Base-by-base conservation (phyloP, 768 basidiomycete genomes). In the Tulasnella sp. region DNA sequence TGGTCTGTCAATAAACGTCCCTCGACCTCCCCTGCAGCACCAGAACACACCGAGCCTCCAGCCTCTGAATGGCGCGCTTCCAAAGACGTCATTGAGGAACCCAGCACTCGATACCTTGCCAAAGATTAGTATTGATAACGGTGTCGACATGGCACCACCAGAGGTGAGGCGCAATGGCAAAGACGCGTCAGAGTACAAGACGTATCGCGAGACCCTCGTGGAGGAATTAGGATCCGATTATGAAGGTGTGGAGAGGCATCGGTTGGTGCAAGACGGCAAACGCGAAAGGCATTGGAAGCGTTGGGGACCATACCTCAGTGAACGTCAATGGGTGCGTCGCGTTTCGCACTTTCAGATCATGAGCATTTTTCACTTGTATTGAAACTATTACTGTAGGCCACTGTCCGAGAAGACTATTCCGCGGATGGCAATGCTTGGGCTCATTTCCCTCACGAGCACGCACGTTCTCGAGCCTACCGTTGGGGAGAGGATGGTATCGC, bases 401-500 rank as follows among this genome's bases (percentile, higher is more conserved):
- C 95, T 21, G 96, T 99, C 43, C 84, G 96, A 63, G 96, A 99
- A 72, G 96, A 99, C 71, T 99, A 99, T 73, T 98, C 96, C 34
- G 85, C 78, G 21, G 85, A 98, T 69, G 96, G 96, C 52, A 92
- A 96, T 70, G 93, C 91, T 7, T 96, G 92, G 92, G 84, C 80
- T 60, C 90, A 94, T 68, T 96, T 96, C 69, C 93, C 92, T 41
- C 93, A 95, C 67, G 89, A 88, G 60, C 91, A 94, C 58, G 86
- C 92, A 1, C 80, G 92, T 61, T 94, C 91, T 59, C 84, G 96
- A 60, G 89, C 93, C 23, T 99, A 97, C 73, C 80, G 96, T 67
- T 99, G 96, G 96, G 96, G 96, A 44, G 96, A 99, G 71, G 96
- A 99, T 67, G 96, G 96, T 50, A 85, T 99, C 59, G 96, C 88